Conservation (phyloP, 1,284 basidiomycete species). For the Rugosomyces carneus region DNA sequence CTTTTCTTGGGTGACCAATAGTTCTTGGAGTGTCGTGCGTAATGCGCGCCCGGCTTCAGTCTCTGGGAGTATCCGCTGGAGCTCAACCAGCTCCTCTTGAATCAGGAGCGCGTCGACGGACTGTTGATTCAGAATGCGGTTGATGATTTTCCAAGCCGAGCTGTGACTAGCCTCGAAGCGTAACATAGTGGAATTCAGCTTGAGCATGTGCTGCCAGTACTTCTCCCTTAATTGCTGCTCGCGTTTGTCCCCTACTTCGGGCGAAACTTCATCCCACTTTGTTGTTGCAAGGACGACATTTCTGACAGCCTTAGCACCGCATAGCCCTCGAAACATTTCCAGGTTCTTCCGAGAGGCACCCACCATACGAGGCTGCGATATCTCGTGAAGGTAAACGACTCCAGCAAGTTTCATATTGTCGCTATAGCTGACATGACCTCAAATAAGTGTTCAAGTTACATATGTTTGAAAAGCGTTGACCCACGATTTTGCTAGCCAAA, state of each 20-base stretch:
- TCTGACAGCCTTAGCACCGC: conserved; percentile 15
- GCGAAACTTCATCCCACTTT: conserved; percentile 16
- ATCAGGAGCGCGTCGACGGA: conserved; percentile 14
- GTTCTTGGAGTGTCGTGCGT: conserved; percentile 10
- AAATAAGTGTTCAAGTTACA: not conserved
- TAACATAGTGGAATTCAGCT: conserved; percentile 5
- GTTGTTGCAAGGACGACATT: conserved; percentile 21
- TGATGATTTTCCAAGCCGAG: conserved; percentile 14
- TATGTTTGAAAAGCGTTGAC: not conserved
- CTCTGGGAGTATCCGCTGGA: conserved; percentile 14
- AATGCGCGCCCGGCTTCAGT: conserved; percentile 17
- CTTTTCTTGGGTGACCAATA: conserved; percentile 10
- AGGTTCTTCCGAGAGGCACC: conserved; percentile 17
- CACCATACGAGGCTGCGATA: conserved; percentile 17
- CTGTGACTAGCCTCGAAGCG: conserved; percentile 4
- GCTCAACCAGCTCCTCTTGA: conserved; percentile 19
- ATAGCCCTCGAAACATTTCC: conserved; percentile 20
- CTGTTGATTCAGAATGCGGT: conserved; percentile 2
- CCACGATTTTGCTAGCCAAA: conserved; percentile 16
- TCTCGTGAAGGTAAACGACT: conserved; percentile 20
- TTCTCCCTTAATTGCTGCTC: conserved; percentile 15
- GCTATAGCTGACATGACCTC: conserved; percentile 9
- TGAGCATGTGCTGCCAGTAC: conserved; percentile 18
- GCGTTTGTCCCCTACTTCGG: conserved; percentile 9
- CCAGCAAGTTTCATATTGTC: conserved; percentile 16